Evolutionary conservation across 1,284 basidiomycete species (phyloP).

Genomic region (Leccinum fuscescens): DNA sequence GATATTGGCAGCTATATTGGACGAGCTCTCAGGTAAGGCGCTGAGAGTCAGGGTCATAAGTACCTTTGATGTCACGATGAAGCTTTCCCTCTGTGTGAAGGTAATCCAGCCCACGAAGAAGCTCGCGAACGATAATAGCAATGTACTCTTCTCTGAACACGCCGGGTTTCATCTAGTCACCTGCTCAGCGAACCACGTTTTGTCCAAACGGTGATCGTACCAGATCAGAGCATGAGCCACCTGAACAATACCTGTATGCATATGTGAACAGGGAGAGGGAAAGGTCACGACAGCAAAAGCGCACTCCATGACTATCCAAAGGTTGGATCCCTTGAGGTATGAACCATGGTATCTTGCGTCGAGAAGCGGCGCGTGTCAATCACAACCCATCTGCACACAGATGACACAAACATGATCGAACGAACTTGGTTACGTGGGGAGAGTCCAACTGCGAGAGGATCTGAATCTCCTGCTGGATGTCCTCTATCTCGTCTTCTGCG

Average conservation of each 20-base stretch:
- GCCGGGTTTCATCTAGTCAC: constrained; percentile 90
- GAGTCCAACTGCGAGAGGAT: constrained; percentile 98
- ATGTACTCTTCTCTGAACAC: constrained; percentile 98
- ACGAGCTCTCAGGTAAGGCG: constrained; percentile 3
- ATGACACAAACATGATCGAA: constrained; percentile 26
- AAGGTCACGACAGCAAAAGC: constrained; percentile 27
- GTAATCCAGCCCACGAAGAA: constrained; percentile 91
- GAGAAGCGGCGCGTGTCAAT: constrained; percentile 29
- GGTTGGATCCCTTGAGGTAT: constrained; percentile 89
- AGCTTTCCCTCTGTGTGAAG: constrained; percentile 95
- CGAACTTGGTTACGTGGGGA: constrained; percentile 90
- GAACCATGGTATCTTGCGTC: constrained; percentile 87
- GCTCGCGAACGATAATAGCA: constrained; percentile 91
- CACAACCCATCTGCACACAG: constrained; percentile 24
- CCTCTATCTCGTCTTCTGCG: constrained; percentile 99
- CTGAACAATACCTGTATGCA: constrained; percentile 71
- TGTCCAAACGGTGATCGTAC: constrained; percentile 40
- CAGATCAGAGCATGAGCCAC: constrained; percentile 82
- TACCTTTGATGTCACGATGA: constrained; percentile 98
- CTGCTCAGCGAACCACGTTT: constrained; percentile 21
- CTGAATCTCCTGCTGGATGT: constrained; percentile 99
- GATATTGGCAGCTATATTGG: constrained; percentile 82
- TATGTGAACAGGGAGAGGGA: constrained; percentile 10
- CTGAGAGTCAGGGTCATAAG: neutral
- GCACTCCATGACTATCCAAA: constrained; percentile 99